Percentiles rank a stretch among this genome's conserved stretches.
Conservation (phyloP, 2,329 filamentous ascomycete species). For the Hansfordia pulvinata region DNA sequence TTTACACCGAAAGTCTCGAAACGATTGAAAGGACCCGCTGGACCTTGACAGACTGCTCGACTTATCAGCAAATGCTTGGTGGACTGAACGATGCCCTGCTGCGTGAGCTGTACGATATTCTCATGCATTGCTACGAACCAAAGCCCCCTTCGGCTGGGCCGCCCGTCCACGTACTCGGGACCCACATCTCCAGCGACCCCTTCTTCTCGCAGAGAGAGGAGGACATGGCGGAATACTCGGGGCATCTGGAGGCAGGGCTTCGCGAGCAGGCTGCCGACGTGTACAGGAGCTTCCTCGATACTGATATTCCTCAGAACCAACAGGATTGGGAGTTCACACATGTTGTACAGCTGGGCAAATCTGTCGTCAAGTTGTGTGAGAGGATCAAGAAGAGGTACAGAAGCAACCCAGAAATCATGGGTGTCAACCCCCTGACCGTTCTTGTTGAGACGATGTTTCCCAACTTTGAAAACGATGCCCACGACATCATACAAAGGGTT, state of each 20-base stretch:
- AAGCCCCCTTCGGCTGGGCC: conserved; percentile 72
- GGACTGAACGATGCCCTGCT: conserved; percentile 70
- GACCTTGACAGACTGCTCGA: conserved; percentile 54
- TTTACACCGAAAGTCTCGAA: conserved; percentile 33
- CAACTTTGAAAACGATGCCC: conserved; percentile 78
- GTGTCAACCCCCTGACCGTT: conserved; percentile 50
- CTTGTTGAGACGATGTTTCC: conserved; percentile 77
- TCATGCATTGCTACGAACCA: conserved; percentile 79
- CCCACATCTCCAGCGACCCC: conserved; percentile 68
- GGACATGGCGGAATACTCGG: conserved; percentile 58
- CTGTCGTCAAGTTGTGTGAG: conserved; percentile 72
- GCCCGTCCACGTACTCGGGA: conserved; percentile 67
- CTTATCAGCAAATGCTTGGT: conserved; percentile 63
- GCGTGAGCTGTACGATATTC: conserved; percentile 74
- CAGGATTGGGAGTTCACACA: conserved; percentile 85
- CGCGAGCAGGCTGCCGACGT: conserved; percentile 61
- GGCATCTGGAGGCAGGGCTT: conserved; percentile 59
- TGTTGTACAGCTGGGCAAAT: conserved; percentile 77
- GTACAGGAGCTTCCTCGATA: conserved; percentile 67
- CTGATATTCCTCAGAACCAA: conserved; percentile 65
- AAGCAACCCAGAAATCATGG: conserved; percentile 79
- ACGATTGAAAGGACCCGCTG: conserved; percentile 48
- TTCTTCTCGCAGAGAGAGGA: conserved; percentile 59
- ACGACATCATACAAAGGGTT: conserved; percentile 72
- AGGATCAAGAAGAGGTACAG: conserved; percentile 87